Base-by-base conservation (phyloP, 306 rosid species). In the Ormosia emarginata region DNA sequence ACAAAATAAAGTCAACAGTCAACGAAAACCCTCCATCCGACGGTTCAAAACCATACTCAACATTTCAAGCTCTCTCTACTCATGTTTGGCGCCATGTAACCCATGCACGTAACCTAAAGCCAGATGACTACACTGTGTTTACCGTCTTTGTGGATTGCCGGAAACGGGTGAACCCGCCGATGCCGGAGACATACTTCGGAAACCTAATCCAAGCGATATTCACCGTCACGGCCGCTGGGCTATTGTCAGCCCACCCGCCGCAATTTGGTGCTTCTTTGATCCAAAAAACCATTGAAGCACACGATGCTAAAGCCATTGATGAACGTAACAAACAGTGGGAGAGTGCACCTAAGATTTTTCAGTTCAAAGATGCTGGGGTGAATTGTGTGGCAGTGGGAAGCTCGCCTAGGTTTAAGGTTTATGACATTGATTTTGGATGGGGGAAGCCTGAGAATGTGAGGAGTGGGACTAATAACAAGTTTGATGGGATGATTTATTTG, bases 341-440 rank as follows among this genome's bases (percentile, higher is more conserved):
- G 79, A 89, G 83, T 14, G 86, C 88, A 36, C 99, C 99, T 0
- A 92, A 93, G 85, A 93, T 95, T 1, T 93, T 92, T 24, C 77
- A 95, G 82, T 95, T 81, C 89, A 93, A 95, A 85, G 99, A 95
- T 50, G 98, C 99, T 0, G 99, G 99, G n/a, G 85, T 88, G 72
- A 95, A 95, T 84, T 89, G 96, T 74, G 99, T 95, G 85, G 96
- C 97, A 0, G 91, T 93, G 1, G 99, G 99, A 56, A 95, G 99
- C 88, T 93, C 99, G 40, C 99, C 99, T 10, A 86, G 99, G 89
- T 95, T 95, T 58, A 92, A 85, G 87, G 98, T 95, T 30, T 95
- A 95, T 76, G 96, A 92, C 29, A 94, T 95, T 62, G 98, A 93
- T 80, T 95, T 93, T 82, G 99, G 99, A 53, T 95, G 88, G 87